A percentile compares a stretch with the other conserved stretches of the same genome.
These are phyloP conservation scores for Sphagnum tenellum DNA, from an alignment of 225 moss, liverwort and hornwort genomes.

Conservation along the genomic window DNA sequence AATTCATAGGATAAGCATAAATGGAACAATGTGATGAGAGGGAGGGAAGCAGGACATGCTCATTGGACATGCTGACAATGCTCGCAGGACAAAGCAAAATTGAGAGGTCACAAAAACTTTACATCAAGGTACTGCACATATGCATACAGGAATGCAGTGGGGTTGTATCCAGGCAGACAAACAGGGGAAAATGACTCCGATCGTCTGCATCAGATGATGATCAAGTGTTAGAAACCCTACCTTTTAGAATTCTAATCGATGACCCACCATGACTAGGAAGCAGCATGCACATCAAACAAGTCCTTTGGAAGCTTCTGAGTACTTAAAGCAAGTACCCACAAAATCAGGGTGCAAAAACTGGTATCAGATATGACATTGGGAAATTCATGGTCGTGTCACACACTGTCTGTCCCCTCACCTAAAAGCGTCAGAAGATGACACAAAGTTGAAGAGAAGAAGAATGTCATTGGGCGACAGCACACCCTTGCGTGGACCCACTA, in stretches of 20 bases:
- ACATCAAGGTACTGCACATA: conserved; percentile 99
- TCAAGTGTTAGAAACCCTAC: too few relatives aligned
- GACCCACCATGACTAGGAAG: not conserved
- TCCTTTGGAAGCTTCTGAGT: not conserved
- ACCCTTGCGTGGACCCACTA: conserved; percentile 69
- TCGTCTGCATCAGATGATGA: conserved; percentile 36
- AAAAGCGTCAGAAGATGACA: conserved; percentile 91
- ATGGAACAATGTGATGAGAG: too few relatives aligned
- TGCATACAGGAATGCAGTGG: conserved; percentile 92
- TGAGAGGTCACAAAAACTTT: conserved; percentile 13
- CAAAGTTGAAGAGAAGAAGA: conserved; percentile 81
- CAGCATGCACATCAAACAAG: conserved; percentile 5
- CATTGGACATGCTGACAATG: too few relatives aligned
- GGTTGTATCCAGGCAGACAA: conserved; percentile 89
- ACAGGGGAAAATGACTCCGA: conserved; percentile 98
- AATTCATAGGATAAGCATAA: not conserved
- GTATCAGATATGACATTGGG: too few relatives aligned
- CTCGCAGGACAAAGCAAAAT: too few relatives aligned
- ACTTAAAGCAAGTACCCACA: not conserved
- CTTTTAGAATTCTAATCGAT: too few relatives aligned
- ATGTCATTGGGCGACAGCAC: conserved; percentile 89
- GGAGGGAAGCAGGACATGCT: too few relatives aligned
- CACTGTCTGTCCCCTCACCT: conserved; percentile 36
- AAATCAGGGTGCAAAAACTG: not conserved
- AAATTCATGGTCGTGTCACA: too few relatives aligned